Evolutionary conservation across 805 yeast genomes (phyloP), one percentile per base, ranked within the genome.

Genomic region (Yarrowia alimentaria): DNA sequence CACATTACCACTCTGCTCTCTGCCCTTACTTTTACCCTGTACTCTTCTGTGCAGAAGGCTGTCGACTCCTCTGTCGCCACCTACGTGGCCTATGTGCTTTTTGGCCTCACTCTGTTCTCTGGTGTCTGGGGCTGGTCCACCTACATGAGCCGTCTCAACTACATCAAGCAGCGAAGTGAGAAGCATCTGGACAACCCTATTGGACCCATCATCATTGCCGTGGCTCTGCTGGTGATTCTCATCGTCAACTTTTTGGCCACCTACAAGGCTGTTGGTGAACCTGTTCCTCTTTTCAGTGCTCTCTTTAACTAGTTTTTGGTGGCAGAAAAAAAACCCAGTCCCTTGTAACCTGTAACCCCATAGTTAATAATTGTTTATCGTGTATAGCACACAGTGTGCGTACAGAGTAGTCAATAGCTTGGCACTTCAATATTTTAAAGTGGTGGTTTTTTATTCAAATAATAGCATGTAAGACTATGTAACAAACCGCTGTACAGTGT

Each of bases 121-220:
- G 91, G 95, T 35, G 58, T 79, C 20, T 91, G 99, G 99, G 95
- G 95, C 20, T 91, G 88, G 68, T 74, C 71, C 55, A 79, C 85
- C 51, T 91, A 85, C 68, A 68, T 79, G 63, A 74, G 72, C 57
- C 78, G 99, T 64, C 71, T 90, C 57, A 74, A 73, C 25, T 75
- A 83, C 52, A 93, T 91, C 64, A 78, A 75, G 64, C 81, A 80
- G 64, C 80, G 98, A 66, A 83, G 89, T 20, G 94, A 91, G 45
- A 77, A 77, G 59, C 97, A 90, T 66, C 73, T 91, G 60, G 98
- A 91, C 69, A 90, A 87, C 38, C 82, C 94, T 49, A 61, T 85
- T 52, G 99, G 99, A 10, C 99, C 99, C 0, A 63, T 93, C 47
- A 71, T 90, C 12, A 75, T 93, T 32, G 86, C 93, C 4, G 54